phyloP scores from a whole-genome alignment of 2,329 filamentous ascomycete genomes.

The Trichoderma koningiopsis region DNA sequence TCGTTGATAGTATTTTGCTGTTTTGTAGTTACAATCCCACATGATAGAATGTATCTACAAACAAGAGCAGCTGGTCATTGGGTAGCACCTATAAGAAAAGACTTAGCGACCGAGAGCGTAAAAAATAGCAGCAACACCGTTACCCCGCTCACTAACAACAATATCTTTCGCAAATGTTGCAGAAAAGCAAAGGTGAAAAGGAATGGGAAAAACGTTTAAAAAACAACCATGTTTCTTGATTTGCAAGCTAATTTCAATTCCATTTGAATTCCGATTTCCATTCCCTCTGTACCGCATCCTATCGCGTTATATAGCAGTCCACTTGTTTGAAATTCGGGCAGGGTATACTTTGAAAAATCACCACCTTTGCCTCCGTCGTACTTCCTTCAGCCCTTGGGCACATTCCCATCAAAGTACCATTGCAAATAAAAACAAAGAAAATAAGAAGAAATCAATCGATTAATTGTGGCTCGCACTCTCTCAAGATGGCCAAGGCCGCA shows the following conservation, averaged over 20 bases:
- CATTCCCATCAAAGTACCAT: background rate
- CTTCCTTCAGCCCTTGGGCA: background rate
- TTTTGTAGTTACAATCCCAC: background rate
- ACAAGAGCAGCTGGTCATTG: background rate
- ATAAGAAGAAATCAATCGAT: background rate
- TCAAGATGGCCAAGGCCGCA: constrained; percentile 35
- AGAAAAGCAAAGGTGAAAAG: background rate
- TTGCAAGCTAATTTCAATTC: background rate
- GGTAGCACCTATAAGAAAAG: background rate
- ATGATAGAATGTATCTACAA: background rate
- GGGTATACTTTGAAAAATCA: background rate
- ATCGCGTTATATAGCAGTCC: background rate
- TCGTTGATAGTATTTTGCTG: background rate
- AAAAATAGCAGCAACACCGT: background rate
- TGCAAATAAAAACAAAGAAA: background rate
- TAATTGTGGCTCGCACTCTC: background rate
- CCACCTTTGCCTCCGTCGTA: background rate
- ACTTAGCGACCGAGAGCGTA: background rate
- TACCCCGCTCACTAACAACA: background rate
- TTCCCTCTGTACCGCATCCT: background rate
- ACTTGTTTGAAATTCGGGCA: background rate
- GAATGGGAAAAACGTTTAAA: background rate
- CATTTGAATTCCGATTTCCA: background rate
- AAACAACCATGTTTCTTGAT: background rate
- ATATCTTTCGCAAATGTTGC: background rate